Base-by-base conservation (phyloP, 2,329 filamentous ascomycete genomes). In the Lachnellula arida region DNA sequence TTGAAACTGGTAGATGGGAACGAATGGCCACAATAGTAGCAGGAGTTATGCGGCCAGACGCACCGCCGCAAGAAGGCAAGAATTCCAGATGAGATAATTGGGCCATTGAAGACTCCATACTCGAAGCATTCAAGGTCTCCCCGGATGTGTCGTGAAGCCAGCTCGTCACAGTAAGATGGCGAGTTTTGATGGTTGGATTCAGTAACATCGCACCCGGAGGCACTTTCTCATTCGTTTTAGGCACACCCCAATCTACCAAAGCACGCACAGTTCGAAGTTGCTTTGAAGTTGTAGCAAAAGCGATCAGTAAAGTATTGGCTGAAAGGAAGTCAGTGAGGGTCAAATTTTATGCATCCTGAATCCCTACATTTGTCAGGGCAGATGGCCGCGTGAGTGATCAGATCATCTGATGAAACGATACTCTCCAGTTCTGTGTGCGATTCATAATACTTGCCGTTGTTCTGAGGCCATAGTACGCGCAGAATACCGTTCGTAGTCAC, bases 301-400 rank as follows among this genome's bases (percentile, higher is more conserved):
- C 84, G 43, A 91, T 77, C 37, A 89, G 72, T 15, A 92, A 72
- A 46, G 77, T 77, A 57, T 75, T 55, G 43, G 54, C 68, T 68
- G 43, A n/a, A 22, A 47, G 43, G 47, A 44, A 52, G 51, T 63
- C 34, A 65, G 55, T 25, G 39, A 40, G 28, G 34, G 11, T 23
- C n/a, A 28, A 46, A 23, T 22, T 12, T 9, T 19, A 14, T 19
- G 5, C 19, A 35, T 7, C 5, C n/a, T 6, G 51, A 19, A 25
- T 25, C 65, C 76, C 67, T 72, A 89, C 88, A 84, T 71, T 86
- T 89, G 54, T 92, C 89, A 3, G 88, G 83, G 56, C 86, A 82
- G 59, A 91, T 76, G 40, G 89, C 81, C 11, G 89, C 89, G 73
- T 95, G 91, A 0, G 89, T 91, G 50, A 93, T 79, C n/a, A 89